A percentile compares a stretch with the other conserved stretches of the same genome.
Conservation (phyloP, 805 yeast species). For the Yamadazyma paraphyllophila region DNA sequence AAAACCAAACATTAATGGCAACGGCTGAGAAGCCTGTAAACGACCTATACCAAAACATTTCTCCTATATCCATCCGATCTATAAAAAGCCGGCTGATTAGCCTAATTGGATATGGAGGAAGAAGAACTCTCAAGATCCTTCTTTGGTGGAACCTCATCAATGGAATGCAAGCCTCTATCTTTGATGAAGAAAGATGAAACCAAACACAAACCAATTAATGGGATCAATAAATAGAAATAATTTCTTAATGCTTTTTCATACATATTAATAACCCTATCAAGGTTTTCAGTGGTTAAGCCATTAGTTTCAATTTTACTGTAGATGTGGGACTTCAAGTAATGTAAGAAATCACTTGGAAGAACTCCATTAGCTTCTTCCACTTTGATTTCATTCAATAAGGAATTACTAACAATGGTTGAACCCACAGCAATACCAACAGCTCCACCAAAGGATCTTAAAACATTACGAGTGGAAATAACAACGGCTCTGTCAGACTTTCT, state of each 20-base stretch:
- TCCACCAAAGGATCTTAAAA: conserved; percentile 60
- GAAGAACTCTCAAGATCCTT: conserved; percentile 10
- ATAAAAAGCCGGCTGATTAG: too few relatives aligned
- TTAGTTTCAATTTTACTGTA: conserved; percentile 23
- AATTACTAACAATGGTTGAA: conserved; percentile 37
- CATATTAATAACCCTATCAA: conserved; percentile 22
- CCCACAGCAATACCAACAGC: conserved; percentile 55
- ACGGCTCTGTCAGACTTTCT: conserved; percentile 54
- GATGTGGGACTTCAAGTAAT: conserved; percentile 25
- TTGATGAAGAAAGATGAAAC: conserved; percentile 27
- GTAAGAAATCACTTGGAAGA: conserved; percentile 16
- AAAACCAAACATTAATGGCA: neutral
- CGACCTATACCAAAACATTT: too few relatives aligned
- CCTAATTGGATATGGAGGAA: conserved; percentile 1
- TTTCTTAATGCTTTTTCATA: conserved; percentile 32
- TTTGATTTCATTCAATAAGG: conserved; percentile 24
- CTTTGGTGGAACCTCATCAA: conserved; percentile 26
- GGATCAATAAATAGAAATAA: conserved; percentile 35
- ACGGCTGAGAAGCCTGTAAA: too few relatives aligned
- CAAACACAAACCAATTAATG: conserved; percentile 34
- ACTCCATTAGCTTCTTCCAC: neutral
- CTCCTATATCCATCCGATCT: too few relatives aligned
- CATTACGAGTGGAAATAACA: conserved; percentile 55
- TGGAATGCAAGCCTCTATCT: conserved; percentile 37
- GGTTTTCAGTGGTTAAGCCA: conserved; percentile 18